These are phyloP conservation scores for Pyrus pyrifolia DNA, from an alignment of 306 rosid species.

Conservation along the genomic window DNA sequence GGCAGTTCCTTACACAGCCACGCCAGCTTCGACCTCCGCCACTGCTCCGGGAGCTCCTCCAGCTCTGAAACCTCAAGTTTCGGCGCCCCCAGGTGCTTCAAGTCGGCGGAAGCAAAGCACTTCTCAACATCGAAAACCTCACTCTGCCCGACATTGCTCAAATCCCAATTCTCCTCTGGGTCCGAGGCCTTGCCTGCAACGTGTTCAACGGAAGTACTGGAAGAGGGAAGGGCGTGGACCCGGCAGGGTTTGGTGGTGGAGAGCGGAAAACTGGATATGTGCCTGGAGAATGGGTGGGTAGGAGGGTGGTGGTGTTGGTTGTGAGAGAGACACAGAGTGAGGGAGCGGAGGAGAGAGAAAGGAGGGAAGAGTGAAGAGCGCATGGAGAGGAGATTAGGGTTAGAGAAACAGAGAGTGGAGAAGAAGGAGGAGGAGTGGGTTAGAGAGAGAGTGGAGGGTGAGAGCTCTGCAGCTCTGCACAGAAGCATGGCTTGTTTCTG, in stretches of 20 bases:
- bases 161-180: background rate
- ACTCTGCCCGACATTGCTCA: conserved; percentile 8
- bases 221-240: background rate
- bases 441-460: background rate
- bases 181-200: conserved; percentile 10
- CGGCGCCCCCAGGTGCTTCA: conserved; percentile 33
- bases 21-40: conserved; percentile 57
- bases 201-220: conserved; percentile 31
- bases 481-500: background rate
- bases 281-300: background rate
- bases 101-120: conserved; percentile 22
- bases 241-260: background rate
- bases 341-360: background rate
- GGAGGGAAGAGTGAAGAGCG: conserved; percentile 14
- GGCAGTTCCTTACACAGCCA: conserved; percentile 61
- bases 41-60: conserved; percentile 55
- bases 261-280: background rate
- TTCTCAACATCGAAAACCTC: conserved; percentile 29
- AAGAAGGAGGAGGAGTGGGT: background rate
- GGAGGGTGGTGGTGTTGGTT: conserved; percentile 8
- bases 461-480: background rate
- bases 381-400: conserved; percentile 7
- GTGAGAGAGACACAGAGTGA: conserved; percentile 22
- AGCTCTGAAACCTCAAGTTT: conserved; percentile 41
- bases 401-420: background rate